Evolutionary conservation across 177 flowering plant species (phyloP).

Genomic region (Vitis hybrid): DNA sequence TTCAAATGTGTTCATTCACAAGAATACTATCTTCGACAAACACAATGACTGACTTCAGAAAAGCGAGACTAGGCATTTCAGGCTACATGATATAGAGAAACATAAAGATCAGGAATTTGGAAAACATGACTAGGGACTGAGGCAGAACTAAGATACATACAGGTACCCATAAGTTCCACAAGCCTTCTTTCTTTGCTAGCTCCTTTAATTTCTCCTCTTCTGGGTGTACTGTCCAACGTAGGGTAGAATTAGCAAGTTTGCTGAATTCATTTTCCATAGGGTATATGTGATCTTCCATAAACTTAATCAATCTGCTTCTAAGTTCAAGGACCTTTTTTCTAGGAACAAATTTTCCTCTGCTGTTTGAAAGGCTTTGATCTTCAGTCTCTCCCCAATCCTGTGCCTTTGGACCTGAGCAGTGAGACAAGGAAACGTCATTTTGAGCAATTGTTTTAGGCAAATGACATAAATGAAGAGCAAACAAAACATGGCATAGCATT

Average conservation of each 20-base stretch:
- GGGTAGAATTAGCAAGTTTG: conserved; percentile 67
- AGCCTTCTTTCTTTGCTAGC: conserved; percentile 83
- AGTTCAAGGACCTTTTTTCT: conserved; percentile 50
- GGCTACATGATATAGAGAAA: background rate
- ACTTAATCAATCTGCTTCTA: conserved; percentile 68
- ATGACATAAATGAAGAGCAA: background rate
- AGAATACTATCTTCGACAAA: background rate
- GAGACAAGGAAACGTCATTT: conserved; percentile 10
- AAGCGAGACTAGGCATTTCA: background rate
- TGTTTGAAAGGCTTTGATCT: conserved; percentile 23
- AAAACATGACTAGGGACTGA: background rate
- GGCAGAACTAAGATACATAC: conserved; percentile 41
- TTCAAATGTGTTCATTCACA: conserved; percentile 1
- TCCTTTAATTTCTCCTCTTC: conserved; percentile 88
- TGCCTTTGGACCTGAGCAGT: conserved; percentile 23
- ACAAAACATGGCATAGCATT: background rate
- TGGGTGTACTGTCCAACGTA: conserved; percentile 93
- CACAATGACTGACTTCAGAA: background rate
- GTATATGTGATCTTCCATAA: conserved; percentile 82
- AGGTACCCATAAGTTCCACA: conserved; percentile 94
- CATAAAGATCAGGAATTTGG: background rate
- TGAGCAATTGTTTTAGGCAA: background rate
- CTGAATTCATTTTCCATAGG: conserved; percentile 83
- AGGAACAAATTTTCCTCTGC: conserved; percentile 66
- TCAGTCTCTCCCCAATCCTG: conserved; percentile 23